These are phyloP conservation scores for Aeminium ludgeri DNA, from an alignment of 495 filamentous ascomycete genomes.

Conservation along the genomic window DNA sequence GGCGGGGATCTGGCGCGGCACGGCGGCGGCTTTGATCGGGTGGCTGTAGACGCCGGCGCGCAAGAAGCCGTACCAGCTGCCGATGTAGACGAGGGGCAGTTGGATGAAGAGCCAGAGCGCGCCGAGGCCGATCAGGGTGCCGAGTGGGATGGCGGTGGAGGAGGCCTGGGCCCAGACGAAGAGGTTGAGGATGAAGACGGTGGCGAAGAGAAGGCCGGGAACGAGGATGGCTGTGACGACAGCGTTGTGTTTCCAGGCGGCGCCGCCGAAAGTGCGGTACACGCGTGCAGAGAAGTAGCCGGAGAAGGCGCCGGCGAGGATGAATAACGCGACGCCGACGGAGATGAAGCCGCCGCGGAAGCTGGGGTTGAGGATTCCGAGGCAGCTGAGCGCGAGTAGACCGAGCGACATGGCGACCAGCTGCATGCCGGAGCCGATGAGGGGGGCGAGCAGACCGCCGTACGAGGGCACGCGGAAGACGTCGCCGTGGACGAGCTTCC, in stretches of 20 bases:
- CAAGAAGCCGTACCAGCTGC: constrained; percentile 64
- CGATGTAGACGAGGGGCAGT: constrained; percentile 73
- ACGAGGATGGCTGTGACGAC: constrained; percentile 71
- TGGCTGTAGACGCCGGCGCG: constrained; percentile 59
- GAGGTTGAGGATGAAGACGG: constrained; percentile 73
- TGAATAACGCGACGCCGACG: constrained; percentile 70
- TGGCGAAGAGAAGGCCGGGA: constrained; percentile 63
- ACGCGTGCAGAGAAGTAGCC: constrained; percentile 82
- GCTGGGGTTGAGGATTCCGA: constrained; percentile 77
- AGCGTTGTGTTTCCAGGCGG: constrained; percentile 64
- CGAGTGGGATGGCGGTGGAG: constrained; percentile 77
- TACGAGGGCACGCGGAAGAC: constrained; percentile 70
- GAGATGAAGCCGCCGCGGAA: constrained; percentile 86
- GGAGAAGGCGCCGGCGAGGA: constrained; percentile 76
- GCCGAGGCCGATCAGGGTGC: constrained; percentile 60
- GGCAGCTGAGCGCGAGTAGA: constrained; percentile 58
- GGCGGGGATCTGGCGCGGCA: constrained; percentile 57
- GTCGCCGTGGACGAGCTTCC: constrained; percentile 89
- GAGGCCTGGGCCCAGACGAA: constrained; percentile 92
- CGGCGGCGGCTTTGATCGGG: constrained; percentile 63
- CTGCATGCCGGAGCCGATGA: constrained; percentile 82
- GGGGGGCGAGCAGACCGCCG: constrained; percentile 63
- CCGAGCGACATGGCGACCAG: constrained; percentile 73
- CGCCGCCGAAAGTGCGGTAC: constrained; percentile 74
- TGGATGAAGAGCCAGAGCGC: constrained; percentile 80